Evolutionary conservation across 192 early-diverging fungal genomes (phyloP).

Genomic region (Coemansia nantahalensis): DNA sequence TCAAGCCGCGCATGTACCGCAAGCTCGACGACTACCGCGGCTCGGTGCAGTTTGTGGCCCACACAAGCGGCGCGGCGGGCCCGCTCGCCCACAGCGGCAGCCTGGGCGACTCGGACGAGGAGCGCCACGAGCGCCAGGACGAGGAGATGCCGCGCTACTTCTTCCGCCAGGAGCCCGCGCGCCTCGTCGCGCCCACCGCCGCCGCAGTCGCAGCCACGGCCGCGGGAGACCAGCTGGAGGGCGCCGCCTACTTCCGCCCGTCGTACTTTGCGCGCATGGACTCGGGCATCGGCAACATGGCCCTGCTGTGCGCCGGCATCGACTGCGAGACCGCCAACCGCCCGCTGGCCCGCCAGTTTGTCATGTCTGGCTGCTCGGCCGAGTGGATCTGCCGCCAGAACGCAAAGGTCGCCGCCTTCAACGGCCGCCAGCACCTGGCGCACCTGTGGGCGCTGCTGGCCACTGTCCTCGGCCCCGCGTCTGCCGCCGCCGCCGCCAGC

Average conservation of each 20-base stretch:
- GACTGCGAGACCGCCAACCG: conserved; percentile 21
- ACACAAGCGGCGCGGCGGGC: conserved; percentile 18
- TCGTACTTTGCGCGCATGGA: neutral
- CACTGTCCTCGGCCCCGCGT: conserved; percentile 16
- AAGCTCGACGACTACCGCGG: conserved; percentile 32
- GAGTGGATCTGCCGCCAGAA: conserved; percentile 43
- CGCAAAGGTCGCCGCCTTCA: conserved; percentile 16
- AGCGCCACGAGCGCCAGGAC: conserved; percentile 30
- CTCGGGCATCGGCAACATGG: conserved; percentile 41
- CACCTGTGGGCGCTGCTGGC: conserved; percentile 42
- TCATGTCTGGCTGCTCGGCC: conserved; percentile 18
- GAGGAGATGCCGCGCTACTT: conserved; percentile 46
- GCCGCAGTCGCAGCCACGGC: no score
- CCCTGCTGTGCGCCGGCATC: conserved; percentile 12
- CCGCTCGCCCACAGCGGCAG: conserved; percentile 2
- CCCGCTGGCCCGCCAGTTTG: conserved; percentile 32
- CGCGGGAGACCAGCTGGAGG: conserved; percentile 4
- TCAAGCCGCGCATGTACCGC: conserved; percentile 35
- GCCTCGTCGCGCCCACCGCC: conserved; percentile 1
- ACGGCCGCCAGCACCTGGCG: conserved; percentile 16
- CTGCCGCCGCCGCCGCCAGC: neutral
- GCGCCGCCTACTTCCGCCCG: conserved; percentile 16
- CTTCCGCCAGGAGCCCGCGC: conserved; percentile 32
- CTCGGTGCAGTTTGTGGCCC: conserved; percentile 37
- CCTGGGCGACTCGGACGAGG: conserved; percentile 17